Conservation (phyloP, 176 grass and related monocot species). For the Poa pratensis region DNA sequence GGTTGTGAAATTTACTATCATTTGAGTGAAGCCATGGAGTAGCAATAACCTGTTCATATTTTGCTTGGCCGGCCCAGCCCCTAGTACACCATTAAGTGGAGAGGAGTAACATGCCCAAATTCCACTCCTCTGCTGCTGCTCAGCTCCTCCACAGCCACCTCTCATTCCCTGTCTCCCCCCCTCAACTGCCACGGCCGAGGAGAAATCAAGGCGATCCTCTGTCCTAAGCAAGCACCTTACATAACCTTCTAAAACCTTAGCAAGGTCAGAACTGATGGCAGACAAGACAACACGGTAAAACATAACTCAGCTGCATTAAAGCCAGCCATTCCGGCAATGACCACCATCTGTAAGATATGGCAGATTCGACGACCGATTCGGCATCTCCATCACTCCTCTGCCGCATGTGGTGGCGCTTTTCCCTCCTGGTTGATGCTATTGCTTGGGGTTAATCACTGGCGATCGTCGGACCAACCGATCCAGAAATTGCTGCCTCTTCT, state of each 20-base stretch:
- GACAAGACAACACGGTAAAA: neutral
- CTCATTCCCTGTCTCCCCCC: neutral
- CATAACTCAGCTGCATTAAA: neutral
- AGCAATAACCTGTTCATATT: neutral
- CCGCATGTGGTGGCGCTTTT: neutral
- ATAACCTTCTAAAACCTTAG: neutral
- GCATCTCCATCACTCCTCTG: neutral
- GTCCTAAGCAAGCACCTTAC: neutral
- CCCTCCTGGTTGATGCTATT: neutral
- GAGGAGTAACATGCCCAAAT: neutral
- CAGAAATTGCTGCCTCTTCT: neutral
- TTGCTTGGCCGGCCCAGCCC: neutral
- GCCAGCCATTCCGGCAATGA: neutral
- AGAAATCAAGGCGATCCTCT: neutral
- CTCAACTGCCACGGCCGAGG: neutral
- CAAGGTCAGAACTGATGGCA: conserved; percentile 12
- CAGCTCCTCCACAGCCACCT: neutral
- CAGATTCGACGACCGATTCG: neutral
- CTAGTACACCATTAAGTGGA: neutral
- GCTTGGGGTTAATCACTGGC: neutral
- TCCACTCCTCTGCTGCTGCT: neutral
- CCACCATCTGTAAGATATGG: neutral
- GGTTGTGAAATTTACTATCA: neutral
- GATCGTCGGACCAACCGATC: neutral
- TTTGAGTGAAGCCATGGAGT: neutral